Evolutionary conservation across 768 basidiomycete genomes (phyloP), one percentile per base, ranked within the genome.

Genomic region (Russula abietina): DNA sequence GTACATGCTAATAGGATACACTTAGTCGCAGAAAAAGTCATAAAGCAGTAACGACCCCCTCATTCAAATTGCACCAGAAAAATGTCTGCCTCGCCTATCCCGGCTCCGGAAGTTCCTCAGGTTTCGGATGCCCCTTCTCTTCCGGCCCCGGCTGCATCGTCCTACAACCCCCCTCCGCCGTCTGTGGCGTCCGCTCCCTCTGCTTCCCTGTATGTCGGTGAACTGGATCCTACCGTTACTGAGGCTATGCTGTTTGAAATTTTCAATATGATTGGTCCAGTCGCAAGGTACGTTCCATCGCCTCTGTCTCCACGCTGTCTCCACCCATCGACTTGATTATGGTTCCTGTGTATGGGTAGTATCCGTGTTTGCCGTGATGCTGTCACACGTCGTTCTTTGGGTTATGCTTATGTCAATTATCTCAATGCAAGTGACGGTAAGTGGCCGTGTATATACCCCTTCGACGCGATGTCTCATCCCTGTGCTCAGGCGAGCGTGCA

Each of bases 221-320:
- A 99, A 79, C 89, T 99, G 69, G 97, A 98, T 78, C 88, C 91
- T 70, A 89, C 91, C 68, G 97, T 99, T 77, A 92, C 95, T 41
- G 97, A 99, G 81, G 96, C 97, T 61, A 98, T 98, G 93, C 85
- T 99, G 59, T 99, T 98, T 74, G 97, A 99, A 81, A 98, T 99
- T 75, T 99, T 99, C 83, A 97, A 97, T 76, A 96, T 98, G 92
- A 93, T 98, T 77, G 97, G 97, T 57, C 97, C 96, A 54, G 97
- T 99, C 68, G 94, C 94, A 50, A 95, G 93, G 93, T 92, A 67
- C 67, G 87, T 76, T 38, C 32, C 59, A 54, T 41, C 30, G 9
- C 7, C 17, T 26, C 45, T 36, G 56, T 33, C 58, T 32, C 38
- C 49, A 54, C 17, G 24, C 45, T 36, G 56, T 33, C 58, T 32